These are phyloP conservation scores for Takakia lepidozioides DNA, from an alignment of 225 moss, liverwort and hornwort species.

Conservation along the genomic window DNA sequence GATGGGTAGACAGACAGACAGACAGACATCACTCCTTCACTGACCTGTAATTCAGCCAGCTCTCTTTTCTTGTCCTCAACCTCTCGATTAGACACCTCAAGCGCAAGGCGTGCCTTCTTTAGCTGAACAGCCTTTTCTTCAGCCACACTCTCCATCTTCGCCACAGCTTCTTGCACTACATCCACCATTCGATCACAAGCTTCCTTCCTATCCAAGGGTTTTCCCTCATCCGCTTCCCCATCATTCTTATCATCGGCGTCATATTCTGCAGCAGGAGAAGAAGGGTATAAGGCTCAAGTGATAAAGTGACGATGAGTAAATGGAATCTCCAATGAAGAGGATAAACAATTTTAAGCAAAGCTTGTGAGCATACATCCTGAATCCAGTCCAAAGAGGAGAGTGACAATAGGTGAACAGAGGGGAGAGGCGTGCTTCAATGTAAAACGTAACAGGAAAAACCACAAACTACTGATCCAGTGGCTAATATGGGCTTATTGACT, in stretches of 20 bases:
- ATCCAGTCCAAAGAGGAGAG: no score
- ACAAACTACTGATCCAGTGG: no score
- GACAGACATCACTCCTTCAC: neutral
- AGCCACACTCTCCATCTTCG: conserved; percentile 53
- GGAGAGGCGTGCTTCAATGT: neutral
- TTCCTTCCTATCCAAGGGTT: conserved; percentile 49
- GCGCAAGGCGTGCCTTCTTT: conserved; percentile 54
- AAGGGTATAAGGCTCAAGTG: neutral
- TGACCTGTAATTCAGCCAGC: conserved; percentile 48
- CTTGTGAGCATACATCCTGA: no score
- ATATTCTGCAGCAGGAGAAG: conserved; percentile 26
- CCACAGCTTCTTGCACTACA: conserved; percentile 62
- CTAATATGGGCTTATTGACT: no score
- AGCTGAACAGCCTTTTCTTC: conserved; percentile 52
- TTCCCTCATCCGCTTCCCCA: conserved; percentile 30
- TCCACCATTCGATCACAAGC: conserved; percentile 64
- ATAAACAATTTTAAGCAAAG: no score
- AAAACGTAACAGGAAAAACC: no score
- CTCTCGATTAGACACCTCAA: conserved; percentile 53
- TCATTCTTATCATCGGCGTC: conserved; percentile 41
- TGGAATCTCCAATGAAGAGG: no score
- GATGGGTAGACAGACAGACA: no score
- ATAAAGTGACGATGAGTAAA: no score
- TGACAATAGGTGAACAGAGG: no score
- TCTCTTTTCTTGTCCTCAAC: conserved; percentile 59